These are phyloP conservation scores for Paratinospora sagittata DNA, from an alignment of 164 flowering plant species.

Conservation along the genomic window DNA sequence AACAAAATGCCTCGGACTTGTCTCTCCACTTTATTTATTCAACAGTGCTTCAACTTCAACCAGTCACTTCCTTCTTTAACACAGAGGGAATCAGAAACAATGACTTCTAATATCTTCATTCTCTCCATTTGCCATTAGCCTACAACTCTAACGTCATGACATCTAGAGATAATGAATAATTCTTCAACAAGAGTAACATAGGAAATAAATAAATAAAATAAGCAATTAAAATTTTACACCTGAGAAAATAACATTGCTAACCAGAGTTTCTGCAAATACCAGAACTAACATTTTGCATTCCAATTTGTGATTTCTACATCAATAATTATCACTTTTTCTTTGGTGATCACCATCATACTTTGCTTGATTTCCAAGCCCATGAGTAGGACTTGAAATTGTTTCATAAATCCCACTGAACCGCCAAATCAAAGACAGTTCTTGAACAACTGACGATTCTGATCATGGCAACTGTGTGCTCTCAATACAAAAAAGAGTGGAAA, in stretches of 20 bases:
- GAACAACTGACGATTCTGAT: background rate
- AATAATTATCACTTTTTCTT: too few species aligned
- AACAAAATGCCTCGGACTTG: too few species aligned
- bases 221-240: background rate
- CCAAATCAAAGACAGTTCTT: background rate
- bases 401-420: background rate
- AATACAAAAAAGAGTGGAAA: too few species aligned
- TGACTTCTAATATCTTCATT: background rate
- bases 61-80: background rate
- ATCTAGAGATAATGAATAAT: background rate
- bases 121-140: too few species aligned
- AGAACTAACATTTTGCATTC: background rate
- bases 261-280: too few species aligned
- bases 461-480: too few species aligned
- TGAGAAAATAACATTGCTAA: background rate
- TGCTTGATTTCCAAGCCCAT: background rate
- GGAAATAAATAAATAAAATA: background rate
- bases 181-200: background rate
- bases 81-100: background rate
- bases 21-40: too few species aligned
- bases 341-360: background rate
- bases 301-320: background rate
- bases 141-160: too few species aligned
- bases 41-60: too few species aligned
- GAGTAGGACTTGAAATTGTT: background rate